Base-by-base conservation (phyloP, 2,329 filamentous ascomycete species). In the Cytospora paraplurivora region DNA sequence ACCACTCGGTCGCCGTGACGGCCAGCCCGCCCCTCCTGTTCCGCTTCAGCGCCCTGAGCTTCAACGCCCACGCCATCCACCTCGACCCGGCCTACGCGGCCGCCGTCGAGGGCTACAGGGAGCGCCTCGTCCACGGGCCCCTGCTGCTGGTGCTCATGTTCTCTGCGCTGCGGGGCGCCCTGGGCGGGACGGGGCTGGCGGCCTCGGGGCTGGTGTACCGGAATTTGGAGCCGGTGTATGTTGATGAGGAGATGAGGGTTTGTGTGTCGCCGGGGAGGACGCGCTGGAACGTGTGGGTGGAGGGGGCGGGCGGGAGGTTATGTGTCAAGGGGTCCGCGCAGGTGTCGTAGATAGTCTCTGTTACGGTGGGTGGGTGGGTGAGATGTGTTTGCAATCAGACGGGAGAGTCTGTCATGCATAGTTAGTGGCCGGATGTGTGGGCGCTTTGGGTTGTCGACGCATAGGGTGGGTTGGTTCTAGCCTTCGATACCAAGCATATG, bases 21-120 rank as follows among this genome's bases (percentile, higher is more conserved):
- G 92, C 93, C 0, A 88, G 88, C 2, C 80, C 85, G 3, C 79
- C 84, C 5, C 84, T 97, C 5, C 86, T 99, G 60, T 97, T 96
- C 78, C 87, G 93, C 64, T 98, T 94, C 80, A 95, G 90, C 21
- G 93, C 93, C 0, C 84, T 99, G 38, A 94, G 91, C 2, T 93
- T 92, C 80, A 99, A 99, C 75, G 92, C 92, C 1, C 95, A 99
- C 76, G 82, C 84, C 17, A 97, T 99, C 69, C 95, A 99, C 76
- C 82, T 96, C 27, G 91, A 97, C 74, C 83, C 82, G 1, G 72
- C 82, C 51, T 96, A 92, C 76, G 88, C 87, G 58, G 82, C 83
- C 47, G 78, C 84, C 13, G 79, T 88, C 13, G 95, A 98, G 75
- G 90, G 90, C 12, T 88, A 96, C 73, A 82, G 82, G 6, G 85